Percentiles rank a stretch among this genome's conserved stretches.
Conservation (phyloP, 495 filamentous ascomycete species). For the Penicillium cinerascens region DNA sequence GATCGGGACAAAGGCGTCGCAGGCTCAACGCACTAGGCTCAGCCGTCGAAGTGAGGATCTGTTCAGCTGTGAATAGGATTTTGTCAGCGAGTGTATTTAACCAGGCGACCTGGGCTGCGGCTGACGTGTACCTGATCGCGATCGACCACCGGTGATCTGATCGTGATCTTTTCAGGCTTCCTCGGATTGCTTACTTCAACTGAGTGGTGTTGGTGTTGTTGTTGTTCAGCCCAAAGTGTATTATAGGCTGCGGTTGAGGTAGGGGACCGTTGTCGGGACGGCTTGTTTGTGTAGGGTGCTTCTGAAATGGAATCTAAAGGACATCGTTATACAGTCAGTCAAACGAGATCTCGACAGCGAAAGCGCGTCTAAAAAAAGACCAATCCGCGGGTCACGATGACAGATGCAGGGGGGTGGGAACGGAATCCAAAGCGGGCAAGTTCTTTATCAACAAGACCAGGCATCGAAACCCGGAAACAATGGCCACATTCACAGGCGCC, state of each 20-base stretch:
- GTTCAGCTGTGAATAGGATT: conserved; percentile 1
- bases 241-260: background rate
- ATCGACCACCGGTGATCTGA: conserved; percentile 10
- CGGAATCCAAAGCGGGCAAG: conserved; percentile 7
- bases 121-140: conserved; percentile 13
- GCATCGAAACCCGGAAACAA: conserved; percentile 13
- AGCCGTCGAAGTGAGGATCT: background rate
- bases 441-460: conserved; percentile 20
- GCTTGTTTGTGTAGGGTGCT: background rate
- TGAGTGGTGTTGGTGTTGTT: too few relatives aligned
- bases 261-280: background rate
- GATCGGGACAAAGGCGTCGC: background rate
- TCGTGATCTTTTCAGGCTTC: background rate
- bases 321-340: conserved; percentile 15
- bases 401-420: conserved; percentile 24
- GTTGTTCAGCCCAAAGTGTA: background rate
- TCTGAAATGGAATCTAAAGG: conserved; percentile 17
- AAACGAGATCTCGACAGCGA: background rate
- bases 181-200: background rate
- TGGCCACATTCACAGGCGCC: conserved; percentile 5
- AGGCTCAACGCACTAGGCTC: conserved; percentile 2
- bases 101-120: conserved; percentile 8
- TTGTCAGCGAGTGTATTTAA: conserved; percentile 7
- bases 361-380: conserved; percentile 20
- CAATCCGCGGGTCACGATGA: conserved; percentile 18